Evolutionary conservation across 805 yeast genomes (phyloP).

Genomic region (Cyberlindnera subsufficiens): DNA sequence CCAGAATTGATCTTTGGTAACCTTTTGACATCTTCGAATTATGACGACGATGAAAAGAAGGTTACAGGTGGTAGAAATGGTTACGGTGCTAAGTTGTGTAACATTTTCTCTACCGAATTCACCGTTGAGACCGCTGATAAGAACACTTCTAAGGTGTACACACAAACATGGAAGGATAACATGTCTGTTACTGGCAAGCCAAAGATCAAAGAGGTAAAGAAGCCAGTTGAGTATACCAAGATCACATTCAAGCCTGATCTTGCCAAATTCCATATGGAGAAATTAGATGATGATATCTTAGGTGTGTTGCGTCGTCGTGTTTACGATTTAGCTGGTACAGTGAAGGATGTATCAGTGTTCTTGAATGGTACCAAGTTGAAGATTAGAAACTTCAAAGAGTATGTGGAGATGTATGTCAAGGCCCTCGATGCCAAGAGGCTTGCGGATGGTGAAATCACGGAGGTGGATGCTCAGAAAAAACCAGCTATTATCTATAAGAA

Average conservation of each 20-base stretch:
- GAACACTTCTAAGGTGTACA: slow-evolving; percentile 51
- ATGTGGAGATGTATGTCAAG: slow-evolving; percentile 83
- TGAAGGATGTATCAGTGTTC: slow-evolving; percentile 70
- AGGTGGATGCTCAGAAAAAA: slow-evolving; percentile 32
- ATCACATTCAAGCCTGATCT: slow-evolving; percentile 88
- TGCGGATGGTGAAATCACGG: slow-evolving; percentile 24
- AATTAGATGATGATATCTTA: slow-evolving; percentile 73
- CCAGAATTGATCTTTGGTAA: slow-evolving; percentile 97
- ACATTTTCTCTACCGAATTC: slow-evolving; percentile 87
- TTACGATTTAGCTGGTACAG: slow-evolving; percentile 92
- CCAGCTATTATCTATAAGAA: slow-evolving; percentile 74
- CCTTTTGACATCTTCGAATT: slow-evolving; percentile 88
- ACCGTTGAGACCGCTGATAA: slow-evolving; percentile 85
- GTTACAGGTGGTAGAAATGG: slow-evolving; percentile 99
- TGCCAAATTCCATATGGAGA: slow-evolving; percentile 76
- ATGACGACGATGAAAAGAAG: slow-evolving; percentile 91
- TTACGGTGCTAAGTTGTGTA: slow-evolving; percentile 95
- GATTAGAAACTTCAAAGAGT: slow-evolving; percentile 72
- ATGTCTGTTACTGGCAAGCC: slow-evolving; percentile 80
- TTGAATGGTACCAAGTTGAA: slow-evolving; percentile 70
- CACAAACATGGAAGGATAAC: slow-evolving; percentile 82
- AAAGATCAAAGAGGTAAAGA: slow-evolving; percentile 41
- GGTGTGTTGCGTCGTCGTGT: slow-evolving; percentile 90
- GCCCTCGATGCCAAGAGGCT: slow-evolving; percentile 49
- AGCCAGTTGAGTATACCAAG: slow-evolving; percentile 73